Evolutionary conservation across 2,329 filamentous ascomycete genomes (phyloP), one percentile per base, ranked within the genome.

Genomic region (Dactylellina drechsleri): DNA sequence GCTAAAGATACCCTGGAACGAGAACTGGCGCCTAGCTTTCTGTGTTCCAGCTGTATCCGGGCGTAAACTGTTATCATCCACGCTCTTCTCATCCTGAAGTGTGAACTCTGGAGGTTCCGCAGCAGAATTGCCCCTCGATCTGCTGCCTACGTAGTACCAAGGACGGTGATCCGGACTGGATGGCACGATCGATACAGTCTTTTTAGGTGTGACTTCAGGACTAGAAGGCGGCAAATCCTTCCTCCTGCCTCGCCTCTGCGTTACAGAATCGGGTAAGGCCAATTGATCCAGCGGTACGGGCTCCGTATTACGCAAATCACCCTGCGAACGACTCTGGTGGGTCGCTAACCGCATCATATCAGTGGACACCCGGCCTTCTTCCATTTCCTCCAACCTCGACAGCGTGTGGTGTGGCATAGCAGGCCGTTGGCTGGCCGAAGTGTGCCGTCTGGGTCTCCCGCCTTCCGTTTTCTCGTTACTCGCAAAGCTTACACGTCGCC

Each of bases 1-100:
- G 41, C 84, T 84, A 82, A 97, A 95, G 61, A 97, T 88, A 77
- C 91, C 92, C 77, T 93, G 90, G 85, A 98, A 98, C 16, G 92
- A 96, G 83, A 98, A 99, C 80, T 97, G 92, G 74, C 94, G 87
- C 77, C 85, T 87, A 10, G 90, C 87, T 31, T 84, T 84, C 65
- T 86, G 87, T 2, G 86, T 65, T 28, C 66, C 65, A 45, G 56
- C 74, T 4, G 59, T 78, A 8, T 78, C 78, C 16, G 78, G 78
- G 12, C 78, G 77, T 47, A 79, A 62, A 23, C 45, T 61, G 23
- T 41, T 76, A 20, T 78, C 76, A 31, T 64, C 66, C 1, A 15
- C 16, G 8, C 40, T 23, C 49, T 75, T 75, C 43, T 75, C 71
- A 18, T 66, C 64, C 4, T 58, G 52, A 0, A 79, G 76, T 5